Evolutionary conservation across 495 filamentous ascomycete species (phyloP).

Genomic region (Neurospora intermedia): DNA sequence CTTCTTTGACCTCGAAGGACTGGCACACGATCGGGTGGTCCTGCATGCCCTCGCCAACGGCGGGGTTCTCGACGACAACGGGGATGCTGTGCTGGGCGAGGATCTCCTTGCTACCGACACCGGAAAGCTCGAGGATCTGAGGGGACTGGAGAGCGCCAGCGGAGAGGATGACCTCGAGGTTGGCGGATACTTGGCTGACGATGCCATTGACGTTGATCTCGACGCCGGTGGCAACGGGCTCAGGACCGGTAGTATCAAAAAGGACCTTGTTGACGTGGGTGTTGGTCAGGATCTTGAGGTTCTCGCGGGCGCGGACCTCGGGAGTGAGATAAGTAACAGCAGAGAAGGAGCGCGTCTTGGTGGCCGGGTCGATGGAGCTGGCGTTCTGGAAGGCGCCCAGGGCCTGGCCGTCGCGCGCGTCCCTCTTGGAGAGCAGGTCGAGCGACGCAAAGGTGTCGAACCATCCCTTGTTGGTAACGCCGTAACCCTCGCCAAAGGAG

Average conservation of each 20-base stretch:
- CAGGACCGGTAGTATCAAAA: slow-evolving; percentile 7
- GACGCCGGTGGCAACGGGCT: slow-evolving; percentile 24
- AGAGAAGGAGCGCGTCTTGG: slow-evolving; percentile 28
- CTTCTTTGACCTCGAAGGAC: slow-evolving; percentile 33
- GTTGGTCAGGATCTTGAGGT: slow-evolving; percentile 36
- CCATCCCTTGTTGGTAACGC: slow-evolving; percentile 26
- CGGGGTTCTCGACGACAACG: slow-evolving; percentile 59
- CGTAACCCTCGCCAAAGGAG: slow-evolving; percentile 29
- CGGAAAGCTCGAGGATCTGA: slow-evolving; percentile 59
- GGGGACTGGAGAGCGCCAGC: slow-evolving; percentile 50
- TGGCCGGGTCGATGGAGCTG: slow-evolving; percentile 31
- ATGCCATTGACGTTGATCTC: slow-evolving; percentile 23
- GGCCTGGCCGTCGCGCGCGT: slow-evolving; percentile 28
- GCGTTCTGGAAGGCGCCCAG: slow-evolving; percentile 37
- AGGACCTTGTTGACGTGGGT: slow-evolving; percentile 36
- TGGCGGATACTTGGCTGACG: slow-evolving; percentile 17
- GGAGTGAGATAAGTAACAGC: slow-evolving; percentile 27
- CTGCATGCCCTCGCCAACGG: slow-evolving; percentile 60
- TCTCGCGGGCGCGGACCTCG: slow-evolving; percentile 26
- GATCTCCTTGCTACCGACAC: slow-evolving; percentile 59
- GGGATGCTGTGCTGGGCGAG: slow-evolving; percentile 55
- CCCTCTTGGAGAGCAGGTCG: slow-evolving; percentile 21
- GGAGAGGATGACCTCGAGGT: slow-evolving; percentile 45
- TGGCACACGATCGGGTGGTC: slow-evolving; percentile 35
- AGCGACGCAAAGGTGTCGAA: slow-evolving; percentile 22